Evolutionary conservation across 768 basidiomycete genomes (phyloP), one percentile per base, ranked within the genome.

Genomic region (Leccinum fibrillosum): DNA sequence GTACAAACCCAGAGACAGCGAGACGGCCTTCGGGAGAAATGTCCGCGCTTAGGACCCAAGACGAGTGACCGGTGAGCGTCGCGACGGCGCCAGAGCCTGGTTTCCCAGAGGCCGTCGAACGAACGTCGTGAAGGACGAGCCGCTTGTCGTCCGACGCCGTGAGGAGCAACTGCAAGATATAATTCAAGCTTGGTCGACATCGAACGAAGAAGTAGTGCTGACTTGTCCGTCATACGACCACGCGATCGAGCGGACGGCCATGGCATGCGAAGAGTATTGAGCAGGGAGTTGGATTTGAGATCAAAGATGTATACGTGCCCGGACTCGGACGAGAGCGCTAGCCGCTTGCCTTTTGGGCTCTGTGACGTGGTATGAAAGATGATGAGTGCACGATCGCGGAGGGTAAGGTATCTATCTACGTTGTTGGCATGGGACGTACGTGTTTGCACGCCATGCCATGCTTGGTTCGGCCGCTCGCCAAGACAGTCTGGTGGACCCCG

Each of bases 111-210:
- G 81, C 64, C 1, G 86, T 77, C n/a, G 82, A 78, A 55, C 94
- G 86, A 15, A 94, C 90, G 68, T 98, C 94, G 71, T 96, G 92
- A 50, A 96, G 74, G 54, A 93, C 86, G 58, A 98, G 86, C 17
- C 91, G 85, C 71, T 92, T 93, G 74, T 96, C 94, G 70, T 98
- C 94, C 3, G 93, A 95, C 2, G 89, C 94, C 45, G 92, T 94
- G 53, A 94, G 77, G 3, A 98, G 80, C 53, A 92, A 80, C 94
- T 97, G 12, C n/a, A 11, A 37, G 25, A 47, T 19, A 42, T 42
- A 26, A 44, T 44, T 47, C 60, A 45, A 61, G 55, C 19, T 32
- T 35, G 15, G 53, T 25, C 26, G 3, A 15, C 6, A 15, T 39
- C 8, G 17, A 48, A 34, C 30, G 13, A 34, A 37, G 9, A 15